Evolutionary conservation across 2,329 filamentous ascomycete species (phyloP), one percentile per base, ranked within the genome.

Genomic region (Penicillium sp.): DNA sequence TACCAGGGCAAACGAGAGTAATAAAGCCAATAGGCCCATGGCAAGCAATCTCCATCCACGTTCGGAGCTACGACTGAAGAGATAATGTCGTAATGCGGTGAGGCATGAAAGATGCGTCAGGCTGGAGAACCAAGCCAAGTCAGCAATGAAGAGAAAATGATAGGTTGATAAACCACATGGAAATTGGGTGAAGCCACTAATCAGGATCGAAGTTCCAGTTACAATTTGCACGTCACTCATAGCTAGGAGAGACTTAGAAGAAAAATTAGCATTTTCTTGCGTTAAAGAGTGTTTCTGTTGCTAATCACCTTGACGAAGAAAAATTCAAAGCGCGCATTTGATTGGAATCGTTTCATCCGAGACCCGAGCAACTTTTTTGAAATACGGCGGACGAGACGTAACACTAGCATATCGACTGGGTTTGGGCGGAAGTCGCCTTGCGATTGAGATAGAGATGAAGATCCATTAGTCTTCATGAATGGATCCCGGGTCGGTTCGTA

Each of bases 91-190:
- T 8, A 55, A 14, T 2, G 52, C 8, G 9, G 44, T 52, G 24
- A 55, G n/a, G 8, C 49, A 45, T 2, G 53, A 37, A 1, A 52
- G 36, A 31, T 55, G 53, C 1, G 53, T 55, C 3, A 55, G 9
- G 21, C 34, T 39, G 21, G 53, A 40, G 19, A 51, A 52, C 53
- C 53, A 55, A 11, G 53, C 36, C 18, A 55, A 80, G 64, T 65
- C 72, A 19, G 71, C 26, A 2, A 57, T 28, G 9, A 40, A 18
- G 16, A 19, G 34, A 47, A 51, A 57, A 7, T 57, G 5, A 21
- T 47, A 54, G 19, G 16, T 21, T 9, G 40, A 8, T 2, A 57
- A 24, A 5, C 51, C 50, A 28, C 29, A 44, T 11, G 28, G 10
- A 1, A 57, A 48, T 28, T 57, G 51, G 3, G 29, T 14, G 18